Evolutionary conservation across 2,329 filamentous ascomycete genomes (phyloP).

Genomic region (Scedosporium dehoogii): DNA sequence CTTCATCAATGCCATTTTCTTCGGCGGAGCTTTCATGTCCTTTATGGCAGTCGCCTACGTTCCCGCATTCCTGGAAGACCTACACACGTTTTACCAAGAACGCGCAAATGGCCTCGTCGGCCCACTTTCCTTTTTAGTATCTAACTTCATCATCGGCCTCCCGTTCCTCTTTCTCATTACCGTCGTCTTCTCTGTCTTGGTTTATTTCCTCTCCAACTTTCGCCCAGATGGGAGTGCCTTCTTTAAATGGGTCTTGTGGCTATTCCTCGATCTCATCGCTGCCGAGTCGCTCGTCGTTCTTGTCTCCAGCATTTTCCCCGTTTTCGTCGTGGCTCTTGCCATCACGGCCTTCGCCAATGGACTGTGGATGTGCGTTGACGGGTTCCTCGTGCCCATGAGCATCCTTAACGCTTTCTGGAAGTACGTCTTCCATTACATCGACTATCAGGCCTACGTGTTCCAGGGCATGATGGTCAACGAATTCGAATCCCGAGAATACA

Average conservation of each 20-base stretch:
- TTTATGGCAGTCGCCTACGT: constrained; percentile 83
- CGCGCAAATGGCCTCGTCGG: constrained; percentile 74
- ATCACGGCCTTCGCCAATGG: constrained; percentile 79
- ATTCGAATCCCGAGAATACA: constrained; percentile 56
- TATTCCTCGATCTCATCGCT: constrained; percentile 74
- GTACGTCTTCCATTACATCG: constrained; percentile 82
- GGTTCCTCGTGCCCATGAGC: constrained; percentile 66
- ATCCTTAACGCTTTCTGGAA: constrained; percentile 75
- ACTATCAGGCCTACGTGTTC: constrained; percentile 81
- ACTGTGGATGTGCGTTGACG: constrained; percentile 79
- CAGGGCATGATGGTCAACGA: constrained; percentile 92
- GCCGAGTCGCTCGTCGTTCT: constrained; percentile 77
- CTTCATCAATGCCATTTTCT: constrained; percentile 75
- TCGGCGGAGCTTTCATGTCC: constrained; percentile 64
- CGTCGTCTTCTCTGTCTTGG: constrained; percentile 62
- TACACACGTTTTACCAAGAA: constrained; percentile 63
- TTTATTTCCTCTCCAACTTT: constrained; percentile 76
- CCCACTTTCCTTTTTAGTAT: constrained; percentile 58
- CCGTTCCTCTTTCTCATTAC: constrained; percentile 75
- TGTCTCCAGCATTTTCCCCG: constrained; percentile 61
- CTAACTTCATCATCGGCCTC: constrained; percentile 74
- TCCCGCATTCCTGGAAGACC: constrained; percentile 73
- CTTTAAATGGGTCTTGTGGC: constrained; percentile 71
- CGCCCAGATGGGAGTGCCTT: constrained; percentile 55
- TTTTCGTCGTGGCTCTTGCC: constrained; percentile 71